Base-by-base conservation (phyloP, 148 eudicot species). In the Drosera capensis region DNA sequence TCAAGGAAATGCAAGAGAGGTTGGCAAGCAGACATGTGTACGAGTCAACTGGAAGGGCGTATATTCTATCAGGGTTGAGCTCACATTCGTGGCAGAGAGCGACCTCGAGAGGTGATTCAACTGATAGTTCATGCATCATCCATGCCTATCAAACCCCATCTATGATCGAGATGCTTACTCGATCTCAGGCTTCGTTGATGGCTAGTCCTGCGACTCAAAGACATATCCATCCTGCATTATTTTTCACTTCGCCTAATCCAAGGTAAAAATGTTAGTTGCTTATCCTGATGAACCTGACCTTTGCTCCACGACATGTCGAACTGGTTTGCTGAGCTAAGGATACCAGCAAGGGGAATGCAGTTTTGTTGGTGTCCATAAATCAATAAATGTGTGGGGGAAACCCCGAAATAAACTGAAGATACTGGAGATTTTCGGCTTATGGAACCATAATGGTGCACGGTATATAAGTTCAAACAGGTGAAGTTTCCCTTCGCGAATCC, bases 1-100 rank as follows among this genome's bases (percentile, higher is more conserved):
- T 86, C 23, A 78, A 70, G 74, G 83, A 86, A 60, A 78, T 81
- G 82, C 78, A 81, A 56, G 95, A 81, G 57, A 70, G 93, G 64
- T 72, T 81, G 92, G 65, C 67, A n/a, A 81, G 65, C 44, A 75
- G 86, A 29, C 83, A 65, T 8, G 72, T 68, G 3, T 86, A 86
- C 6, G 95, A 86, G 70, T 63, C 76, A 36, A 78, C 95, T 0
- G 95, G 95, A 29, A 68, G 95, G 55, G 95, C 95, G 2, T 86
- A 72, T 55, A 71, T 86, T 25, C 60, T 86, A 23, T 81, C 95
- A n/a, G 95, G 95, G n/a, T 65, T 86, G 58, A 86, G 95, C 55
- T 81, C 93, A 8, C 95, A 81, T 54, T 86, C 95, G 0, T 86
- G 95, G 95, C 95, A 86, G 60, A 54, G 95, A 44, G 95, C 95